Conservation (phyloP, 2,329 filamentous ascomycete species). For the Aspergillus sp. region DNA sequence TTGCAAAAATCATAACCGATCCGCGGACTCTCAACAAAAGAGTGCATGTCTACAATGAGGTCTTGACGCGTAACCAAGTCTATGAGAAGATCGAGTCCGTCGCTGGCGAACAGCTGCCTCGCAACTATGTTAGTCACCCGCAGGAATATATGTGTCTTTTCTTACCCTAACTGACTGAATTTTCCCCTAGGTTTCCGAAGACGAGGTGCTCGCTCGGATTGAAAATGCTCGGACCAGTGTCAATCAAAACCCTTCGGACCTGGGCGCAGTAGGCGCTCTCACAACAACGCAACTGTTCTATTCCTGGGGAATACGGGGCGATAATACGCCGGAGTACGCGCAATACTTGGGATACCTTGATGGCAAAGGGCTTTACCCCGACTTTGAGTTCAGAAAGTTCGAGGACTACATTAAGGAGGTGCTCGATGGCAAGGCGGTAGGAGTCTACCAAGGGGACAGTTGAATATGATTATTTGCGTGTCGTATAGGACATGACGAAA, state of each 20-base stretch:
- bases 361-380: slow-evolving; percentile 50
- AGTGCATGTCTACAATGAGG: slow-evolving; percentile 40
- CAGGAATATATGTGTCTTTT: neutral
- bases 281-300: slow-evolving; percentile 7
- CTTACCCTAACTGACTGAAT: neutral
- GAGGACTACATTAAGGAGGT: neutral
- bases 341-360: slow-evolving; percentile 50
- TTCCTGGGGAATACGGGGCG: slow-evolving; percentile 42
- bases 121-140: neutral
- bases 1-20: slow-evolving; percentile 49
- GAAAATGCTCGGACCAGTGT: neutral
- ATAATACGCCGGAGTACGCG: slow-evolving; percentile 49
- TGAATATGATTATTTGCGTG: no score
- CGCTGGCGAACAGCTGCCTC: slow-evolving; percentile 38
- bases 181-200: no score
- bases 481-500: no score
- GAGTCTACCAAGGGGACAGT: neutral
- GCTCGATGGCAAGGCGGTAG: neutral
- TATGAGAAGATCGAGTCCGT: slow-evolving; percentile 39
- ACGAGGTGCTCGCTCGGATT: neutral
- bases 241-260: neutral
- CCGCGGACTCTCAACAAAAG: slow-evolving; percentile 47
- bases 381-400: slow-evolving; percentile 22
- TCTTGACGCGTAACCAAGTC: slow-evolving; percentile 41
- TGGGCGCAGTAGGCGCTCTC: no score